Evolutionary conservation across 108 stramenopile genomes (phyloP).

Genomic region (Conticribra guillardii): DNA sequence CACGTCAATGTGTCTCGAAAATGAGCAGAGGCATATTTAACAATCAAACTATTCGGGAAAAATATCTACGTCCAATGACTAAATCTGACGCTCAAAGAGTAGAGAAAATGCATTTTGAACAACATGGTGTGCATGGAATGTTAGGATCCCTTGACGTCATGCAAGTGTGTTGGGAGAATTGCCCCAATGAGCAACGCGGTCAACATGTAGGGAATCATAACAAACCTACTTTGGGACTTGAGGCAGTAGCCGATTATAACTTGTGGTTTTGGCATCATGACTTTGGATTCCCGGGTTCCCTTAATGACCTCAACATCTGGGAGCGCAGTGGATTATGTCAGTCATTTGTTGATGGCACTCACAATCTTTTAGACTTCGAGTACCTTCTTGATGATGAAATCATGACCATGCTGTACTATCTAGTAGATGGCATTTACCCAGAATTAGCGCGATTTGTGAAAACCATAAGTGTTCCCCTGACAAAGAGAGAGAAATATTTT

Average conservation of each 20-base stretch:
- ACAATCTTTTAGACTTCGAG: conserved; percentile 9
- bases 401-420: conserved; percentile 23
- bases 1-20: background rate
- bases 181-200: conserved; percentile 22
- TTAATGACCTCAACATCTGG: conserved; percentile 45
- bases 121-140: conserved; percentile 11
- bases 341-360: background rate
- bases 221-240: conserved; percentile 17
- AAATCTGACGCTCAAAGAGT: background rate
- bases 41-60: background rate
- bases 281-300: conserved; percentile 32
- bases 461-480: conserved; percentile 8
- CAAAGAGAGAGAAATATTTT: background rate
- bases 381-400: conserved; percentile 14
- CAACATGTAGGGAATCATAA: conserved; percentile 22
- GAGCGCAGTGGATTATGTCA: background rate
- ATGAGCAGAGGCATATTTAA: background rate
- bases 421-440: conserved; percentile 53
- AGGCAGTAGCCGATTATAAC: conserved; percentile 29
- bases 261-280: conserved; percentile 38
- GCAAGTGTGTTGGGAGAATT: conserved; percentile 13
- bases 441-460: conserved; percentile 16
- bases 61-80: background rate
- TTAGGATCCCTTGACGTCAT: conserved; percentile 9
- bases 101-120: background rate